Evolutionary conservation across 164 flowering plant genomes (phyloP).

Genomic region (Vitis rotundifolia): DNA sequence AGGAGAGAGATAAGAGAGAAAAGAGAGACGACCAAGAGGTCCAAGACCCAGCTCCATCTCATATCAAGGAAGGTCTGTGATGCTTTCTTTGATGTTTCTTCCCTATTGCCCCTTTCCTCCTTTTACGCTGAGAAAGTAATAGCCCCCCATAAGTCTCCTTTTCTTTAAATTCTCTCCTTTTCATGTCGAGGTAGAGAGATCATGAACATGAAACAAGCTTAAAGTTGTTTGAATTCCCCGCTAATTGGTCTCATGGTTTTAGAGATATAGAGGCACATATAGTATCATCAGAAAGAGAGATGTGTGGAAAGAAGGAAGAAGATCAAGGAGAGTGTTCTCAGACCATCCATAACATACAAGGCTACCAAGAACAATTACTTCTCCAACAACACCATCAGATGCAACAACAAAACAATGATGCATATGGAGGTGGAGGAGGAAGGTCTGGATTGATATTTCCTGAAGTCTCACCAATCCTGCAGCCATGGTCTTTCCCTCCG

Average conservation of each 20-base stretch:
- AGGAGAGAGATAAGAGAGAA: neutral
- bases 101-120: neutral
- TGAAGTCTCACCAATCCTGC: constrained; percentile 40
- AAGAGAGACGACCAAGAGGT: neutral
- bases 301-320: constrained; percentile 40
- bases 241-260: neutral
- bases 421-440: constrained; percentile 23
- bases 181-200: neutral
- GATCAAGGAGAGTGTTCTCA: constrained; percentile 49
- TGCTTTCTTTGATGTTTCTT: constrained; percentile 4
- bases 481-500: constrained; percentile 64
- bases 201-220: constrained; percentile 17
- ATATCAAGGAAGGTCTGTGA: constrained; percentile 16
- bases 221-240: constrained; percentile 1
- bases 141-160: constrained; percentile 14
- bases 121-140: constrained; percentile 10
- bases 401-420: constrained; percentile 30
- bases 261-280: neutral
- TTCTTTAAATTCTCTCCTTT: neutral
- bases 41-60: too few relatives aligned
- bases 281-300: neutral
- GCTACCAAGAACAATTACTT: constrained; percentile 45
- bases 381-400: constrained; percentile 38
- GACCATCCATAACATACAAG: constrained; percentile 37
- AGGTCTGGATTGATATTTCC: constrained; percentile 33